phyloP scores from a whole-genome alignment of 306 rosid species.

The Glycine tomentella region DNA sequence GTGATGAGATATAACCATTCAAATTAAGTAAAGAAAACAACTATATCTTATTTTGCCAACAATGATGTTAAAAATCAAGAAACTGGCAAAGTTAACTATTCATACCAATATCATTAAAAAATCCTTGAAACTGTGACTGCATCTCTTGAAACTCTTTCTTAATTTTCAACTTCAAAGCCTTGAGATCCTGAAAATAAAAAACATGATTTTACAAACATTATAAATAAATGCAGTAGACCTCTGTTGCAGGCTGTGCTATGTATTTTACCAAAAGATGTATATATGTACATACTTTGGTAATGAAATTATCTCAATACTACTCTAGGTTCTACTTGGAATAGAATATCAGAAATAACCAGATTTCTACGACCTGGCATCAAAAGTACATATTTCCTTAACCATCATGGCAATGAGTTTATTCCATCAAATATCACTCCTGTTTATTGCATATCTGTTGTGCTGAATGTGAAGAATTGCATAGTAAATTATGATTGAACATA shows the following conservation, averaged over 20 bases:
- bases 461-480: constrained; percentile 5
- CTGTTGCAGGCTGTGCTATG: neutral
- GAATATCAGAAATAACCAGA: constrained; percentile 15
- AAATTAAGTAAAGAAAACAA: constrained; percentile 10
- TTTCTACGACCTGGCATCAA: neutral
- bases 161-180: constrained; percentile 65
- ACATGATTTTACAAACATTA: constrained; percentile 26
- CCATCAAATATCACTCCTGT: neutral
- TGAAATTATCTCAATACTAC: neutral
- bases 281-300: neutral
- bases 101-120: constrained; percentile 75
- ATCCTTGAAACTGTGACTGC: constrained; percentile 68
- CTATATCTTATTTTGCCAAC: neutral
- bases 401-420: neutral
- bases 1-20: neutral
- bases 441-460: neutral
- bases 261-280: constrained; percentile 1
- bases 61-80: constrained; percentile 1
- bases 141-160: constrained; percentile 72
- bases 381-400: neutral
- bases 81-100: constrained; percentile 30
- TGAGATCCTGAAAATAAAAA: constrained; percentile 69
- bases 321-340: neutral
- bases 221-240: neutral
- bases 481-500: neutral